Evolutionary conservation across 192 early-diverging fungal genomes (phyloP), one percentile per base, ranked within the genome.

Genomic region (Dissophora globulifera): DNA sequence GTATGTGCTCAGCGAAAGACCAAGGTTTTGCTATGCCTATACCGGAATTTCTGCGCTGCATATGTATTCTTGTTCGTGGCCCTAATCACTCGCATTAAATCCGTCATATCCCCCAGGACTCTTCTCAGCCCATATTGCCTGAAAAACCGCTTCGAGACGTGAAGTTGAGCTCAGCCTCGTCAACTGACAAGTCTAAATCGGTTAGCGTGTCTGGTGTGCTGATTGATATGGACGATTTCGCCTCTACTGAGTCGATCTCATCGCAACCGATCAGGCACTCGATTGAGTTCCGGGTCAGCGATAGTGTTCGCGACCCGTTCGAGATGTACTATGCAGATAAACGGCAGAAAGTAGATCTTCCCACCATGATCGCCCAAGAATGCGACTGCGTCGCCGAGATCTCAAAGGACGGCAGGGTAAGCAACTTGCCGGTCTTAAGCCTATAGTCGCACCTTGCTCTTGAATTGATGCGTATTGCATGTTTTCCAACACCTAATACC

Each of bases 311-410:
- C 16, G 55, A 63, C 29, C 61, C 60, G 3, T 51, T 42, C 12
- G 45, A 58, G 17, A 74, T 74, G 69, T 74, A 50, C 26, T 74
- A 64, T 35, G 46, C 60, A 3, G 61, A 62, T 40, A 58, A 57
- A 22, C 23, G 38, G 4, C 61, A 74, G 55, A 74, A 52, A 40
- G 45, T 19, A 6, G 69, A 74, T 29, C 47, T 74, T 5, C 69
- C 69, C 4, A 57, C 46, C 2, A 52, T 74, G n/a, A 25, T 74
- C n/a, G 69, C 54, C 20, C 32, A 56, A 47, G 35, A 12, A 17
- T 22, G 22, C 16, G 35, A 38, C 1, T 74, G 69, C 16, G 32
- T 22, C 12, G 53, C 61, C 5, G 20, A 25, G 17, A 15, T 74
- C 13, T 58, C 61, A 1, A 29, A 13, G 1, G 38, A 63, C 25